Conservation (phyloP, 1,284 basidiomycete genomes). For the Vanrija pseudolonga region DNA sequence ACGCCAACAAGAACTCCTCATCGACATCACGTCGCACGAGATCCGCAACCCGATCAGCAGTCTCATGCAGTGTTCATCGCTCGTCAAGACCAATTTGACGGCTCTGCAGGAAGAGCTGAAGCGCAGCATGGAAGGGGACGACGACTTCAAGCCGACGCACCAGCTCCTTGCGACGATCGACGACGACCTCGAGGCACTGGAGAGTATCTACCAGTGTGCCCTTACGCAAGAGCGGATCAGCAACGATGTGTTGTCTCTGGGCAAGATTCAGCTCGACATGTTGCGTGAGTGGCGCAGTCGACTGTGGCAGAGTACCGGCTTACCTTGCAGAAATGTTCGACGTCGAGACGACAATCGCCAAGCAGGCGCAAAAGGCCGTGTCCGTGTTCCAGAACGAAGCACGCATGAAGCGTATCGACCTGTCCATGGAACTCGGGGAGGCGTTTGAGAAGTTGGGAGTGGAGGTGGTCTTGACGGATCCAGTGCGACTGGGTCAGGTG, state of each 20-base stretch:
- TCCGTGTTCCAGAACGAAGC: conserved; percentile 42
- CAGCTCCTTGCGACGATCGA: conserved; percentile 14
- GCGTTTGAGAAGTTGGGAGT: conserved; percentile 6
- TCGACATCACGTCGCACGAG: conserved; percentile 47
- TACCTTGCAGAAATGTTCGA: conserved; percentile 14
- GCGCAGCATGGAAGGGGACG: neutral
- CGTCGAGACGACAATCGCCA: conserved; percentile 31
- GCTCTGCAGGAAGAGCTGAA: conserved; percentile 37
- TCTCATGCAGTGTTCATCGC: conserved; percentile 34
- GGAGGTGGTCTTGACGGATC: conserved; percentile 22
- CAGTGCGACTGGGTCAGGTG: conserved; percentile 28
- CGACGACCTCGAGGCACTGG: conserved; percentile 20
- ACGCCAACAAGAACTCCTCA: conserved; percentile 44
- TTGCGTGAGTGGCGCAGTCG: conserved; percentile 2
- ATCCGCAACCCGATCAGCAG: conserved; percentile 31
- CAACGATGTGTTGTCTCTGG: conserved; percentile 46
- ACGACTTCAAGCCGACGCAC: conserved; percentile 6
- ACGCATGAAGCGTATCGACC: conserved; percentile 35
- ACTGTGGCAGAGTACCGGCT: neutral
- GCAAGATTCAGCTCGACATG: conserved; percentile 39
- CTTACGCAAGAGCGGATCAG: conserved; percentile 46
- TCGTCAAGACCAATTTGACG: conserved; percentile 43
- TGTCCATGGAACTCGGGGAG: conserved; percentile 3
- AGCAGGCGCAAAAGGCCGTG: conserved; percentile 29
- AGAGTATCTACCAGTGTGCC: conserved; percentile 28